Evolutionary conservation across 2,329 filamentous ascomycete species (phyloP), one percentile per base, ranked within the genome.

Genomic region (Calonectria hongkongensis): DNA sequence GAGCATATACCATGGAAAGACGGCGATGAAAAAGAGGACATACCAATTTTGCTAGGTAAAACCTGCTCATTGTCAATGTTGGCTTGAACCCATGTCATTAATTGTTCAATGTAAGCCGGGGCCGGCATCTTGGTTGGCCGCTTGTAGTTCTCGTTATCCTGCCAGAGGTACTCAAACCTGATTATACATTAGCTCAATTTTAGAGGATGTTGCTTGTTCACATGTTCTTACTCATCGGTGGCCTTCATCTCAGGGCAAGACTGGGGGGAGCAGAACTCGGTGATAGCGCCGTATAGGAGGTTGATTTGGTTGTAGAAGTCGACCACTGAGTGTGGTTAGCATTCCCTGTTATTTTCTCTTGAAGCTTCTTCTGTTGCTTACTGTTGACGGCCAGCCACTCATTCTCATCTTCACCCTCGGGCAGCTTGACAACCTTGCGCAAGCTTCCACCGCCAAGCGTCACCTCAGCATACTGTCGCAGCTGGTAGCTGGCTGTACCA

Each of bases 241-340:
- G 97, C 97, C 86, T 99, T 99, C 97, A 99, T 99, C 87, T 98
- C 97, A 0, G 97, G 97, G 84, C 97, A 99, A 76, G 95, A 95
- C 83, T 97, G 94, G 39, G 97, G 96, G 30, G 97, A 98, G 89
- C 97, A 99, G 86, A 99, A 99, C 83, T 99, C 97, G 73, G 97
- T 99, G 83, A 99, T 99, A 77, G 97, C 97, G 72, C 97, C 97
- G 84, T 99, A 99, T 72, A 99, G 93, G 43, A 99, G 91, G 86
- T 99, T 99, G 88, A 99, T 98, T 86, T 99, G 97, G 88, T 99
- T 99, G 91, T 99, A 99, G 86, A 99, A 99, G 86, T 99, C 97
- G 87, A 99, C 97, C 88, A 99, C 96, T 98, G 78, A 28, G 28
- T 27, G 4, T 16, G 25, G 71, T 75, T 43, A 75, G 70, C 43